Evolutionary conservation across 2,329 filamentous ascomycete species (phyloP), one percentile per base, ranked within the genome.

Genomic region (Alternaria arbusti): DNA sequence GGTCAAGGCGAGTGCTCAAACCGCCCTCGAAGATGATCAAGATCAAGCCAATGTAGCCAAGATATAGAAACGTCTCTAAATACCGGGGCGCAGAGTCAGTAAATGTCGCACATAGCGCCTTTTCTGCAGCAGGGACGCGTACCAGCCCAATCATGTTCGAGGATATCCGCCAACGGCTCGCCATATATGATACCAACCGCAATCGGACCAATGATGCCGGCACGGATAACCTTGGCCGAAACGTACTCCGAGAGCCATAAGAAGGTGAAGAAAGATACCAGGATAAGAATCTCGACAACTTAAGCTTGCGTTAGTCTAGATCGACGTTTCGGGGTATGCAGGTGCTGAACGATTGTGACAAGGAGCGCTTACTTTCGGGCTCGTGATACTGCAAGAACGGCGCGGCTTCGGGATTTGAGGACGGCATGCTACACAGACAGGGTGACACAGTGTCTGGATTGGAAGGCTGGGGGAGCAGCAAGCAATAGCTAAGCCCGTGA

Each of bases 21-120:
- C 84, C 83, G n/a, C 84, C 84, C 74, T 85, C 82, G 59, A 85
- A 85, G 44, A 85, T 85, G 59, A 86, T 84, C 43, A 86, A 70
- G 49, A 86, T 82, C 47, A 85, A 70, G 2, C 84, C 84, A 17
- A 85, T 73, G 67, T 85, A 85, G 20, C 84, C 84, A 22, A 85
- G 65, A 3, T 78, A 78, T 5, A 85, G 72, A 59, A 85, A 84
- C 25, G 65, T 64, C 36, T 69, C 60, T 55, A 50, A 22, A 46
- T 17, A 26, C 26, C 36, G 22, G 59, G 59, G 46, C 23, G 9
- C 15, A 32, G 40, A 54, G 36, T 57, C 54, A 51, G 52, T 22
- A 45, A 32, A 28, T 57, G 26, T 56, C 25, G 30, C 44, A 50
- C 3, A 30, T 12, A 17, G 23, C 12, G 23, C 23, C 36, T 28